Evolutionary conservation across 2,329 filamentous ascomycete species (phyloP).

Genomic region (Nemania bipapillata): DNA sequence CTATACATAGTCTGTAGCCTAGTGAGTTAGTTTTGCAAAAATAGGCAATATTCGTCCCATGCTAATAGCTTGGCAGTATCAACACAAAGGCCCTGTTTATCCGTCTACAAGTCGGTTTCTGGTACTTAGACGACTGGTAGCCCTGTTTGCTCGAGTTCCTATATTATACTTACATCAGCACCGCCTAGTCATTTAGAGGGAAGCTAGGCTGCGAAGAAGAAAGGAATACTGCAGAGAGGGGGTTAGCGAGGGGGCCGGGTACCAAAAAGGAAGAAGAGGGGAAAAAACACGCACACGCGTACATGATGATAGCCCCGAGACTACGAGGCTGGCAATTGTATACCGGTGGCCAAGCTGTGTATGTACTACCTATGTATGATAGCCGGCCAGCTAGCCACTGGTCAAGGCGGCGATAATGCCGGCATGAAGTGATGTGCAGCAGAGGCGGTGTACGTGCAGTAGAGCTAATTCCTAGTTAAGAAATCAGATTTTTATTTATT

Average conservation of each 20-base stretch:
- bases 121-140: too few relatives aligned
- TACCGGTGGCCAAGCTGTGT: background rate
- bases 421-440: background rate
- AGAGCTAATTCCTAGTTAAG: background rate
- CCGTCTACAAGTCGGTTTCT: background rate
- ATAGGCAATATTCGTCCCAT: background rate
- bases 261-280: background rate
- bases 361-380: background rate
- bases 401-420: background rate
- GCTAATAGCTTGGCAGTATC: background rate
- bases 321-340: background rate
- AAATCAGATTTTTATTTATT: too few relatives aligned
- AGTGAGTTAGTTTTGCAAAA: background rate
- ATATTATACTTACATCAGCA: too few relatives aligned
- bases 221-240: background rate
- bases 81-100: background rate
- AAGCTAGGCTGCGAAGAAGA: background rate
- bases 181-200: background rate
- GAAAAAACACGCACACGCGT: background rate
- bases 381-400: background rate
- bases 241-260: background rate
- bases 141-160: too few relatives aligned
- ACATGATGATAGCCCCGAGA: background rate
- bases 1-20: background rate
- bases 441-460: background rate